Evolutionary conservation across 2,329 filamentous ascomycete genomes (phyloP).

Genomic region (Fusarium sp.): DNA sequence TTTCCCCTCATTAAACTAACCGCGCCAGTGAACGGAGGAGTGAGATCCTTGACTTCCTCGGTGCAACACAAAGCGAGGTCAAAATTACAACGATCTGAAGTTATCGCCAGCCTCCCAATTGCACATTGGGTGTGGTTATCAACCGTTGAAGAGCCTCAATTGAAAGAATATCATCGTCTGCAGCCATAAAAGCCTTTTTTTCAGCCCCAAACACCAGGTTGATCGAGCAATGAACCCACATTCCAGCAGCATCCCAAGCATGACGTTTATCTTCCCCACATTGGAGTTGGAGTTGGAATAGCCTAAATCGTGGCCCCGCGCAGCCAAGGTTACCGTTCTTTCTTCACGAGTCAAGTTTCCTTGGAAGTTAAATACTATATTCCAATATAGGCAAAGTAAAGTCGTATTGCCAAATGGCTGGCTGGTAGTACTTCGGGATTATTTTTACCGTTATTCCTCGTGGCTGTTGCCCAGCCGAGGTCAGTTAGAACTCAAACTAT

Average conservation of each 20-base stretch:
- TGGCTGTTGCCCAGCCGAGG: conserved; percentile 9
- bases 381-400: background rate
- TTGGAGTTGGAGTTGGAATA: conserved; percentile 12
- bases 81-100: background rate
- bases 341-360: background rate
- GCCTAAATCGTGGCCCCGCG: conserved; percentile 18
- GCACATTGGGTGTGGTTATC: background rate
- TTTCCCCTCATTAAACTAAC: conserved; percentile 25
- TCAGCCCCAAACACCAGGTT: background rate
- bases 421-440: background rate
- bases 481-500: background rate
- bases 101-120: background rate
- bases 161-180: too few relatives aligned
- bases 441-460: conserved; percentile 20
- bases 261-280: conserved; percentile 25
- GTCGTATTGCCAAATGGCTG: background rate
- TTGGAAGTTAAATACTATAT: background rate
- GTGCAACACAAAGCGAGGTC: conserved; percentile 8
- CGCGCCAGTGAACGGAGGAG: conserved; percentile 3
- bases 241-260: conserved; percentile 11
- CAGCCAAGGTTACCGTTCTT: background rate
- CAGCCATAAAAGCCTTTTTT: background rate
- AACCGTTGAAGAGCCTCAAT: background rate
- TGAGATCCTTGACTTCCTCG: conserved; percentile 22
- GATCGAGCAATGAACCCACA: conserved; percentile 10